Percentiles rank a stretch among this genome's conserved stretches.
These are phyloP conservation scores for Cordyceps sp. DNA, from an alignment of 2,329 filamentous ascomycete genomes.

Conservation along the genomic window DNA sequence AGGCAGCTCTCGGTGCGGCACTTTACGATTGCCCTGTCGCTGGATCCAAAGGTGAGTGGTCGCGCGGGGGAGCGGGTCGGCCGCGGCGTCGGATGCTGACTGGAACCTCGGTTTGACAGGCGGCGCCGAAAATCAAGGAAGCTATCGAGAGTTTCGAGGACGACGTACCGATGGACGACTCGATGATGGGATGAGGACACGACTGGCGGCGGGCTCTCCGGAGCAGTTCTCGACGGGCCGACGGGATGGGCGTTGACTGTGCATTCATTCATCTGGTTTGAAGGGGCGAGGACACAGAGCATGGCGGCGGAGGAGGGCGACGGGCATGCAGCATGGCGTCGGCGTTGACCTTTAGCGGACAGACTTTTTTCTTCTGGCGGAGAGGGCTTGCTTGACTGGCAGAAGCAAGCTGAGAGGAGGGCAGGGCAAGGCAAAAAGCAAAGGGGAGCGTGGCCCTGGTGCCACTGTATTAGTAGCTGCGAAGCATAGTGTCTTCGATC, in stretches of 20 bases:
- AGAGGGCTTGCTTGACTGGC: no score
- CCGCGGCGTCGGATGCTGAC: slow-evolving; percentile 1
- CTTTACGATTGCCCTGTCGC: slow-evolving; percentile 84
- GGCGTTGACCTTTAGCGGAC: slow-evolving; percentile 8
- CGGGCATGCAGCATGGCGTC: slow-evolving; percentile 18
- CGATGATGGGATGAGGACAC: slow-evolving; percentile 38
- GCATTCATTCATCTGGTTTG: no score
- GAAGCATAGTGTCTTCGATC: no score
- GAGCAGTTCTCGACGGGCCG: no score
- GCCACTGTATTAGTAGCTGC: no score
- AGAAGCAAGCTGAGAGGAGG: no score
- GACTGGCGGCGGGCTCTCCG: slow-evolving; percentile 3
- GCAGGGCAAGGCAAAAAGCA: no score
- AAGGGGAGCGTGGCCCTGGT: no score
- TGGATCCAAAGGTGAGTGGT: slow-evolving; percentile 77
- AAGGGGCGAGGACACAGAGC: background rate
- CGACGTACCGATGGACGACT: slow-evolving; percentile 53
- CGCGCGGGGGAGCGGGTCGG: no score
- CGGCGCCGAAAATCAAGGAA: slow-evolving; percentile 87
- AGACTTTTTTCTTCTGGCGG: background rate
- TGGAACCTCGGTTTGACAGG: slow-evolving; percentile 32
- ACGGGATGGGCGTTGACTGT: no score
- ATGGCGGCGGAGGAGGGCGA: slow-evolving; percentile 5
- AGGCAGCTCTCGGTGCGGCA: slow-evolving; percentile 74
- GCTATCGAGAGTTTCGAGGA: slow-evolving; percentile 86